Evolutionary conservation across 257 asterid genomes (phyloP).

Genomic region (Capsicum chinense): DNA sequence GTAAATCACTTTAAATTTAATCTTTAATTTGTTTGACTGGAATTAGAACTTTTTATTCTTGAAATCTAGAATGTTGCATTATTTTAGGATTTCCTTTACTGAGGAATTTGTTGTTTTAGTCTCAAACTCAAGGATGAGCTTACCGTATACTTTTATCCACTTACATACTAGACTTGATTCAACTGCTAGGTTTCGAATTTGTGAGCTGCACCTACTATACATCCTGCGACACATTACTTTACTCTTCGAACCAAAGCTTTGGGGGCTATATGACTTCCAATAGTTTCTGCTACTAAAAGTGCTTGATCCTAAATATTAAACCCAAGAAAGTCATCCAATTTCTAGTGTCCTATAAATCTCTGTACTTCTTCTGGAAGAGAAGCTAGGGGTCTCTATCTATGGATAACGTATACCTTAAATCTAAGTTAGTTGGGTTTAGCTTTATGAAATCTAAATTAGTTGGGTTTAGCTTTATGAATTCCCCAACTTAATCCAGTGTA

Average conservation of each 20-base stretch:
- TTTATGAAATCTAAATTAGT: not conserved
- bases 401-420: not conserved
- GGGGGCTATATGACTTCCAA: not conserved
- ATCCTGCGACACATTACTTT: not conserved
- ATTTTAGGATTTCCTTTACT: not conserved
- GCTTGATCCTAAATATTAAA: not conserved
- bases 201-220: not conserved
- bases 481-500: not conserved
- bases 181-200: not conserved
- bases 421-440: not conserved
- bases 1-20: not conserved
- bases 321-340: not conserved
- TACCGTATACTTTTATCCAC: not conserved
- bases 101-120: slow-evolving; percentile 1
- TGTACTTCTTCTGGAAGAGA: not conserved
- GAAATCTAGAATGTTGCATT: not conserved
- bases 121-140: not conserved
- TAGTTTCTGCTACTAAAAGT: not conserved
- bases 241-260: not conserved
- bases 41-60: not conserved
- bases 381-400: not conserved
- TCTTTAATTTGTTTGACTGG: not conserved
- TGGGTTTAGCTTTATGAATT: not conserved
- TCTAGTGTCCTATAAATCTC: not conserved
- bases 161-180: not conserved